Conservation (phyloP, 345 rosid species). For the Lepidium aucheri region DNA sequence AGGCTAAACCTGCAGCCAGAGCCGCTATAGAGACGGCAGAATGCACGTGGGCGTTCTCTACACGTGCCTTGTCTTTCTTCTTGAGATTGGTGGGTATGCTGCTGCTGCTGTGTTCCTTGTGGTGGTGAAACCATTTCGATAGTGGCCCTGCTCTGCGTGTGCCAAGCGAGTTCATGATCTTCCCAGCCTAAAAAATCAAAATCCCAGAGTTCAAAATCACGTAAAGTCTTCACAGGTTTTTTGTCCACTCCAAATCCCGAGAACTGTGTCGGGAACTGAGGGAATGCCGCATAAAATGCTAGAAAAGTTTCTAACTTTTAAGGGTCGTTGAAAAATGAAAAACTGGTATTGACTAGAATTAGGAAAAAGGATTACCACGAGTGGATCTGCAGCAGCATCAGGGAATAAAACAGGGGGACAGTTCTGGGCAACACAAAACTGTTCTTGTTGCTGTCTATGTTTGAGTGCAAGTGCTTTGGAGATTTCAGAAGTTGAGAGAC, state of each 20-base stretch:
- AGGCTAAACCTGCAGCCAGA: constrained; percentile 89
- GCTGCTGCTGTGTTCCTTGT: constrained; percentile 37
- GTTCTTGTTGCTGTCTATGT: constrained; percentile 42
- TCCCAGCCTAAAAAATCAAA: constrained; percentile 36
- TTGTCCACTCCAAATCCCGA: not conserved
- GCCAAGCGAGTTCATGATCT: constrained; percentile 39
- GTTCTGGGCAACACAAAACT: constrained; percentile 22
- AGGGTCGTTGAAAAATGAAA: not conserved
- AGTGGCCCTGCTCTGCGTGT: constrained; percentile 52
- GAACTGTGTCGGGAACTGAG: not conserved
- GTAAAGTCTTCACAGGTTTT: not conserved
- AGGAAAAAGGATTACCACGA: constrained; percentile 22
- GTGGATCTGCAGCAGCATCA: constrained; percentile 37
- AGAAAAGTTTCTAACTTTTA: constrained; percentile 6
- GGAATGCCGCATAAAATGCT: not conserved
- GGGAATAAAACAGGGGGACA: constrained; percentile 24
- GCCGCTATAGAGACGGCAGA: constrained; percentile 81
- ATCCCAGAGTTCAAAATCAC: not conserved
- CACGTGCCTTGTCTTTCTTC: constrained; percentile 73
- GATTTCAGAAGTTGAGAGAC: constrained; percentile 81
- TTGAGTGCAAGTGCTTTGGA: constrained; percentile 81
- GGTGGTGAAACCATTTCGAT: constrained; percentile 85
- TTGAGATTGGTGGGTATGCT: constrained; percentile 18
- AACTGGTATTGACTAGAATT: not conserved
- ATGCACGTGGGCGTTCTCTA: constrained; percentile 69